Conservation (phyloP, 1,139 yeast genomes). For the Protomyces arabidopsidicola region DNA sequence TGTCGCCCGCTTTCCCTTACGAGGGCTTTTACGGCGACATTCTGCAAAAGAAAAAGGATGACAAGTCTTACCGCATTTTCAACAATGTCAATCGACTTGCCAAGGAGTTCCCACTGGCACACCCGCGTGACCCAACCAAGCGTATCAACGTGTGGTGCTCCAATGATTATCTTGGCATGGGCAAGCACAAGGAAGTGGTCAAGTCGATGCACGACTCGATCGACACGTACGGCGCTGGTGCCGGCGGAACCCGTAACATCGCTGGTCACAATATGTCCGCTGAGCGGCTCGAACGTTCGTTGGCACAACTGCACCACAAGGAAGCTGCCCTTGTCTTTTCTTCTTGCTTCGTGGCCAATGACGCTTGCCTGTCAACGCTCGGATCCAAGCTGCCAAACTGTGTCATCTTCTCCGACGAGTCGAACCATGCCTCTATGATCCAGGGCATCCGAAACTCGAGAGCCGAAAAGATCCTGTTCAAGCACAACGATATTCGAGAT, state of each 20-base stretch:
- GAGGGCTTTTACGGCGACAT: slow-evolving; percentile 59
- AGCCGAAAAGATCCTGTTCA: slow-evolving; percentile 80
- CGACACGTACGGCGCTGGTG: slow-evolving; percentile 93
- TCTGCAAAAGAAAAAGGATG: slow-evolving; percentile 67
- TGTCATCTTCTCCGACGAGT: slow-evolving; percentile 86
- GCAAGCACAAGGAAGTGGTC: slow-evolving; percentile 67
- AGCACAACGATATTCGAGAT: slow-evolving; percentile 80
- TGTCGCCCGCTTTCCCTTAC: slow-evolving; percentile 52
- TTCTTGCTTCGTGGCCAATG: slow-evolving; percentile 95
- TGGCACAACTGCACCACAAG: slow-evolving; percentile 88
- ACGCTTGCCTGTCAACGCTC: slow-evolving; percentile 84
- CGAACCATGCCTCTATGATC: slow-evolving; percentile 97
- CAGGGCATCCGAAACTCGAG: slow-evolving; percentile 90
- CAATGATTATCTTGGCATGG: slow-evolving; percentile 94
- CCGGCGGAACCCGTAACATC: slow-evolving; percentile 98
- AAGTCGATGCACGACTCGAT: slow-evolving; percentile 73
- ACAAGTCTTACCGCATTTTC: slow-evolving; percentile 90
- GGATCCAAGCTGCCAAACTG: slow-evolving; percentile 87
- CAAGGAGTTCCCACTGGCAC: slow-evolving; percentile 87
- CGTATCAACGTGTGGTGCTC: slow-evolving; percentile 98
- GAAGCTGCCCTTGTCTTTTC: slow-evolving; percentile 93
- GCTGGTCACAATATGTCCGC: slow-evolving; percentile 96
- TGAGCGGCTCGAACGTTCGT: slow-evolving; percentile 72
- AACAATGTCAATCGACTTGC: slow-evolving; percentile 96
- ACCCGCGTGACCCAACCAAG: slow-evolving; percentile 63